These are phyloP conservation scores for Colletotrichum somersetense DNA, from an alignment of 2,329 filamentous ascomycete species.

Conservation along the genomic window DNA sequence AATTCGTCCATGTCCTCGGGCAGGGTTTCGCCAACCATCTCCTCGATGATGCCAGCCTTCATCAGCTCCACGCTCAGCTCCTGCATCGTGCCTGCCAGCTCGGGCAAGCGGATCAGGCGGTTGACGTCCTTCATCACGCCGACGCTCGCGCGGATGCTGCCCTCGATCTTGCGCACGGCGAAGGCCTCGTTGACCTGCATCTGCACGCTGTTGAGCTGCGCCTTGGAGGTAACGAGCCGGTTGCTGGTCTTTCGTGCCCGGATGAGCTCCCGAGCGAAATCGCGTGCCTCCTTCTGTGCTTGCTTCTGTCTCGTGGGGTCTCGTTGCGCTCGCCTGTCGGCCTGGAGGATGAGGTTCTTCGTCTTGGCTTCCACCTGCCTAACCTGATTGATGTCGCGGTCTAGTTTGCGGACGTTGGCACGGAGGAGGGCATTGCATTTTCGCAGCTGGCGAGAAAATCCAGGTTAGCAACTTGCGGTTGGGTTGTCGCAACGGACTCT, in stretches of 20 bases:
- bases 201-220: slow-evolving; percentile 90
- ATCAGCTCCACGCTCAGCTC: slow-evolving; percentile 89
- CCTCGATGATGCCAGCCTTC: slow-evolving; percentile 96
- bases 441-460: slow-evolving; percentile 73
- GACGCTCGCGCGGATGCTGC: slow-evolving; percentile 85
- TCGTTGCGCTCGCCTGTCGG: slow-evolving; percentile 83
- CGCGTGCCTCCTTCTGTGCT: slow-evolving; percentile 84
- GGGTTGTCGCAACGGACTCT: not conserved
- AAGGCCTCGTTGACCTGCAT: slow-evolving; percentile 99
- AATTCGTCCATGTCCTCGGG: slow-evolving; percentile 80
- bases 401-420: slow-evolving; percentile 90
- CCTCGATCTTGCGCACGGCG: slow-evolving; percentile 94
- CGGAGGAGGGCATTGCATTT: slow-evolving; percentile 96
- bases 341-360: slow-evolving; percentile 84
- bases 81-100: slow-evolving; percentile 89
- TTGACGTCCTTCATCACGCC: slow-evolving; percentile 99
- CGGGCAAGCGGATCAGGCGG: slow-evolving; percentile 82
- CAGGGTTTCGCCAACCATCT: slow-evolving; percentile 91
- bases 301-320: slow-evolving; percentile 84
- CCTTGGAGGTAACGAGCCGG: slow-evolving; percentile 87
- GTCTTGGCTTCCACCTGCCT: slow-evolving; percentile 87
- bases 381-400: slow-evolving; percentile 87
- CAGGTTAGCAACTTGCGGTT: slow-evolving; percentile 12
- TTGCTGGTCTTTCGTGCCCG: slow-evolving; percentile 80
- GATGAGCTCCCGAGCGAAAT: slow-evolving; percentile 89